Evolutionary conservation across 2,329 filamentous ascomycete species (phyloP).

Genomic region (Trichoderma aggressivum): DNA sequence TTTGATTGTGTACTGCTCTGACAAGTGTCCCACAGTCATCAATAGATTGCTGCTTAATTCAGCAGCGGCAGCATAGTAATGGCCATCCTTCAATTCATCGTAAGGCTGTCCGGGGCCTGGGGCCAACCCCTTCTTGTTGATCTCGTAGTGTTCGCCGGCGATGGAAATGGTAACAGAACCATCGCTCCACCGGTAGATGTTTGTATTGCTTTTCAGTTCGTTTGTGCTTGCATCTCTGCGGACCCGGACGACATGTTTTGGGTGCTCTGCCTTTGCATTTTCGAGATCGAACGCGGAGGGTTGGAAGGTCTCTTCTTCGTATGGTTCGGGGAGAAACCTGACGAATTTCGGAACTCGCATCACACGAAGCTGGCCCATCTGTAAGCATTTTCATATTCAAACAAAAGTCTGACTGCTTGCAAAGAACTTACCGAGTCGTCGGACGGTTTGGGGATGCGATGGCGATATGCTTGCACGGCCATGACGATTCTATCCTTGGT

Average conservation of each 20-base stretch:
- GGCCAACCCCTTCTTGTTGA: constrained; percentile 67
- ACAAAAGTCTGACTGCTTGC: background rate
- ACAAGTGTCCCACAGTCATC: constrained; percentile 71
- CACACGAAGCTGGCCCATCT: constrained; percentile 55
- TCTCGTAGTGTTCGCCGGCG: constrained; percentile 71
- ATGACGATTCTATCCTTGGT: constrained; percentile 57
- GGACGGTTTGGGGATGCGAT: constrained; percentile 66
- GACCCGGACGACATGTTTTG: constrained; percentile 66
- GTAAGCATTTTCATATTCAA: background rate
- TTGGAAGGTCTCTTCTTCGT: constrained; percentile 63
- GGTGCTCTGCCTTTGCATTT: constrained; percentile 52
- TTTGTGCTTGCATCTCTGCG: constrained; percentile 64
- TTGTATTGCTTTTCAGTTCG: constrained; percentile 69
- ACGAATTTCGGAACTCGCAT: constrained; percentile 71
- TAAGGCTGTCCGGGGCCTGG: constrained; percentile 59
- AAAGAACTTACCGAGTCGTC: constrained; percentile 63
- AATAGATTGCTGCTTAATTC: constrained; percentile 65
- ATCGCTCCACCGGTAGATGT: constrained; percentile 74
- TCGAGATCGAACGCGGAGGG: constrained; percentile 53
- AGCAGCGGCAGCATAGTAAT: constrained; percentile 72
- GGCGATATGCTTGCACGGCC: constrained; percentile 63
- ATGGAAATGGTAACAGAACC: constrained; percentile 74
- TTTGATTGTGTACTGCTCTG: constrained; percentile 66
- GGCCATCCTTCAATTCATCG: constrained; percentile 65
- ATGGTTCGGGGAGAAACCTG: constrained; percentile 64